These are phyloP conservation scores for Termitomyces sp. DNA, from an alignment of 768 basidiomycete genomes.

Conservation along the genomic window DNA sequence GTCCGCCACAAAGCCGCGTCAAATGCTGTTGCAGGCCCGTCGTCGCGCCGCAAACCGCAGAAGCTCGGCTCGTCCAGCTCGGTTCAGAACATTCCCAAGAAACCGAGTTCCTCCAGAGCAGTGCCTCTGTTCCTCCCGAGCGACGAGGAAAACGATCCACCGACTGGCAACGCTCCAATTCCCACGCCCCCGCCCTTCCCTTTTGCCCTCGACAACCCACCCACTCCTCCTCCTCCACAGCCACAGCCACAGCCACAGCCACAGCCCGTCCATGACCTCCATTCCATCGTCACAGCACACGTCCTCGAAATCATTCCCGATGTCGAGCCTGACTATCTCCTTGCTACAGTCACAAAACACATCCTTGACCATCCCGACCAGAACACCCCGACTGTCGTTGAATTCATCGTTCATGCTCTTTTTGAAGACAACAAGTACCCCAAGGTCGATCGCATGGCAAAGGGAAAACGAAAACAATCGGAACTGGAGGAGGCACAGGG, in stretches of 20 bases:
- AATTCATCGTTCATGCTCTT: conserved; percentile 51
- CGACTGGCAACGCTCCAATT: not conserved
- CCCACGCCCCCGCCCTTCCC: not conserved
- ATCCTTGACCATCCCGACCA: conserved; percentile 23
- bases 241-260: no score
- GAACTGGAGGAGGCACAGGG: conserved; percentile 27
- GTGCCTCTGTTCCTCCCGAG: conserved; percentile 28
- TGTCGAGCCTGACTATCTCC: conserved; percentile 51
- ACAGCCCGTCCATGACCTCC: conserved; percentile 12
- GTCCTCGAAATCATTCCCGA: conserved; percentile 70
- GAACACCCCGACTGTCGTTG: conserved; percentile 32
- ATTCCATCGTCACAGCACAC: conserved; percentile 32
- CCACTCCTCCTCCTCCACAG: no score
- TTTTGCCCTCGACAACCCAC: not conserved
- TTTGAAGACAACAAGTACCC: conserved; percentile 62
- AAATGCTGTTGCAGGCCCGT: conserved; percentile 5
- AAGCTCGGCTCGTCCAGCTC: conserved; percentile 3
- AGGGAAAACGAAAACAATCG: conserved; percentile 24
- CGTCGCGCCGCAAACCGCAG: conserved; percentile 9
- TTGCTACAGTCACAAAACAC: conserved; percentile 39
- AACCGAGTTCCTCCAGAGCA: conserved; percentile 2
- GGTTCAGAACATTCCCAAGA: conserved; percentile 8
- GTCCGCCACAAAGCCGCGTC: not conserved
- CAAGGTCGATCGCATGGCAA: conserved; percentile 33
- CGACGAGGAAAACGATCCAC: conserved; percentile 31